Conservation (phyloP, 2,329 filamentous ascomycete species). For the Stromatinia cepivora region DNA sequence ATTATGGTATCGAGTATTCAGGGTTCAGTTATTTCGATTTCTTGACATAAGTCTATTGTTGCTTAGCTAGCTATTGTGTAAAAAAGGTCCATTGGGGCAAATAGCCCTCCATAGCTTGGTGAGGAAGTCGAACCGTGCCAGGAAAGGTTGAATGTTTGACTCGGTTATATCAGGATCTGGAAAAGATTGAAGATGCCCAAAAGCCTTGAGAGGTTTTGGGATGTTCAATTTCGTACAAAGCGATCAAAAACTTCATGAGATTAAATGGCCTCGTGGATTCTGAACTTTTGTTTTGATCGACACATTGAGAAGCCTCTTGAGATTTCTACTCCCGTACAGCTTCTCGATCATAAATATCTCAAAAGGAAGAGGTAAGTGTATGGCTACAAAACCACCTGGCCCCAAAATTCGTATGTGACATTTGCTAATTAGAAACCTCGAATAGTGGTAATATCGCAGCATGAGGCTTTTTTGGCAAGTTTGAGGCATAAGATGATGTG, state of each 20-base stretch:
- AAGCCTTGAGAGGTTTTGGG: not conserved
- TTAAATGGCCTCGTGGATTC: not conserved
- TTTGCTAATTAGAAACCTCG: not conserved
- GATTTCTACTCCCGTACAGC: no score
- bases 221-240: not conserved
- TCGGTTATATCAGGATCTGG: not conserved
- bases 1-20: not conserved
- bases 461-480: not conserved
- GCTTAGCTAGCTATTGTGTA: not conserved
- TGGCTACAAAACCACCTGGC: no score
- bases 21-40: not conserved
- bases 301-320: not conserved
- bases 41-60: not conserved
- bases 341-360: not conserved
- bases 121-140: not conserved
- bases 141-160: not conserved
- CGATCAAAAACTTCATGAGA: not conserved
- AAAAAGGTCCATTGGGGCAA: not conserved
- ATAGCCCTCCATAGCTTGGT: not conserved
- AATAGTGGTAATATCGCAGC: not conserved
- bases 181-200: not conserved
- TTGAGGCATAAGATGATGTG: not conserved
- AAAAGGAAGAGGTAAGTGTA: not conserved
- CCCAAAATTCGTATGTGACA: no score
- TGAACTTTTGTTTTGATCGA: not conserved